Percentiles rank a stretch among this genome's conserved stretches.
phyloP scores from a whole-genome alignment of 2,329 filamentous ascomycete genomes.

The Diaporthe nobilis region DNA sequence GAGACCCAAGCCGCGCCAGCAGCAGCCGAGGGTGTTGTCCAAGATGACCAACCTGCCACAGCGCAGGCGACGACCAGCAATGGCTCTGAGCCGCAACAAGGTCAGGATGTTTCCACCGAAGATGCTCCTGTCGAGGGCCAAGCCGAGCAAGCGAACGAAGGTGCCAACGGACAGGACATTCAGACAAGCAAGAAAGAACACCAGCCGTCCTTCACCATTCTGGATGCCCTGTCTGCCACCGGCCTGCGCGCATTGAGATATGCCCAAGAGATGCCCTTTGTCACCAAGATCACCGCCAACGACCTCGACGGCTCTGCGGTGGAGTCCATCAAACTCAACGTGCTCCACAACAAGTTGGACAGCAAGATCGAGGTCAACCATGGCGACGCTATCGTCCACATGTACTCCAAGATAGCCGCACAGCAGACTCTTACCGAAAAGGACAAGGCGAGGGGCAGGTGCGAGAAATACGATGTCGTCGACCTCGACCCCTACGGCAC shows the following conservation, averaged over 20 bases:
- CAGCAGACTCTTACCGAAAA: conserved; percentile 60
- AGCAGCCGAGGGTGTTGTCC: neutral
- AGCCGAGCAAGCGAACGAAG: conserved; percentile 16
- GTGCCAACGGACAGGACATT: neutral
- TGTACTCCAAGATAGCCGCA: conserved; percentile 81
- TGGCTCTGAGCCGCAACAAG: neutral
- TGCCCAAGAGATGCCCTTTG: conserved; percentile 89
- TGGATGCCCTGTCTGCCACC: conserved; percentile 95
- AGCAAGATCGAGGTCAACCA: conserved; percentile 80
- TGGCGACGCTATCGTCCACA: conserved; percentile 89
- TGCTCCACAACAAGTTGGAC: conserved; percentile 83
- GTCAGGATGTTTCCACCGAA: neutral
- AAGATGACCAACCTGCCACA: neutral
- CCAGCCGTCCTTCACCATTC: conserved; percentile 78
- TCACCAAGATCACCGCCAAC: conserved; percentile 87
- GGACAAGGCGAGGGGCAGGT: conserved; percentile 54
- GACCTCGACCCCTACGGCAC: conserved; percentile 97
- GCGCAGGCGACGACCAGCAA: neutral
- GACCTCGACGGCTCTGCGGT: conserved; percentile 86
- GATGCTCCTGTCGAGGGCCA: conserved; percentile 23
- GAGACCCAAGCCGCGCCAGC: neutral
- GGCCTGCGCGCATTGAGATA: conserved; percentile 93
- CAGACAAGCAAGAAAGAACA: conserved; percentile 45
- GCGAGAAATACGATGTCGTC: conserved; percentile 86
- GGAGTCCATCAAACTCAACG: conserved; percentile 85